Conservation (phyloP, 257 asterid species). For the Solanum sejunctum region DNA sequence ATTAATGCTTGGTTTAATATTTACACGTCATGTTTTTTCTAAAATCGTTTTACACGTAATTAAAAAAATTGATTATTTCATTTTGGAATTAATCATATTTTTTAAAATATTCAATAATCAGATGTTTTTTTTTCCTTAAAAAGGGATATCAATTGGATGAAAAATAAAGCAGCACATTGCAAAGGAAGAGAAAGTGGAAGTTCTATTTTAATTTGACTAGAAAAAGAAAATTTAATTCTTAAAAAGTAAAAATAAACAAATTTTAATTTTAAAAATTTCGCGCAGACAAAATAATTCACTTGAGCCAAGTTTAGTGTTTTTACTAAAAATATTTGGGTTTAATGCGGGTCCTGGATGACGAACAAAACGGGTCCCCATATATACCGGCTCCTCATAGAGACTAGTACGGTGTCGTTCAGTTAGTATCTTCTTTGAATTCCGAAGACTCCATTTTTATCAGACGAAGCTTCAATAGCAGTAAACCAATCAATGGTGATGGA, state of each 20-base stretch:
- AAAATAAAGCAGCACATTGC: too few relatives aligned
- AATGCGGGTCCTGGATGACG: not conserved
- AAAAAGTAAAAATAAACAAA: not conserved
- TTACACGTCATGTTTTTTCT: not conserved
- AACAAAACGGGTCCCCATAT: not conserved
- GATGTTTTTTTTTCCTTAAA: too few relatives aligned
- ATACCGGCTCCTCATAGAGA: not conserved
- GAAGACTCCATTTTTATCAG: not conserved
- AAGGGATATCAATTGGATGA: too few relatives aligned
- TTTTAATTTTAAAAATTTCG: too few relatives aligned
- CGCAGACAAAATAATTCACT: too few relatives aligned
- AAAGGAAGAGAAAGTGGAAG: too few relatives aligned
- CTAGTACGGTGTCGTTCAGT: not conserved
- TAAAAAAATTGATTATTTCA: not conserved
- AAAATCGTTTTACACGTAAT: not conserved
- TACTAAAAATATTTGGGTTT: not conserved
- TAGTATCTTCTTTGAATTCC: not conserved
- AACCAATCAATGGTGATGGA: not conserved
- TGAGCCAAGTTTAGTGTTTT: too few relatives aligned
- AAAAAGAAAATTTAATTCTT: not conserved
- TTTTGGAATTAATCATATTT: too few relatives aligned
- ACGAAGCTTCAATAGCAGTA: not conserved
- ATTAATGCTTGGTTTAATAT: not conserved
- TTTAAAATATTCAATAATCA: not conserved
- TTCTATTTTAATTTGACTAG: too few relatives aligned